These are phyloP conservation scores for Calonectria pauciramosa DNA, from an alignment of 2,329 filamentous ascomycete genomes.

Conservation along the genomic window DNA sequence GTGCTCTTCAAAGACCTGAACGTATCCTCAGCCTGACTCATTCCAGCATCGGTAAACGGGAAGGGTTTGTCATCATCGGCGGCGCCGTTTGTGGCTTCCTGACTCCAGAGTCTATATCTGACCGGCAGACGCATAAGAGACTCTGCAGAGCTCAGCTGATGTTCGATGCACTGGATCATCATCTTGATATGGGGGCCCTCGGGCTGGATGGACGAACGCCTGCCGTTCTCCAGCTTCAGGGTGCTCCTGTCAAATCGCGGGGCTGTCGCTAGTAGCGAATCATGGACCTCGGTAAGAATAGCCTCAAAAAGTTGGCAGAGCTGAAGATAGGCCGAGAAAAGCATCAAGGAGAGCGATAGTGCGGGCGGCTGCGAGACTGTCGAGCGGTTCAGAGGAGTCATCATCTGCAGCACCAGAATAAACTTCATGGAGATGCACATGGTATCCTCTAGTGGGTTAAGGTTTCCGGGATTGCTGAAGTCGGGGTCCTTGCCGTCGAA, in stretches of 20 bases:
- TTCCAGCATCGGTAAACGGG: neutral
- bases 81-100: neutral
- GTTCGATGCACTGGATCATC: neutral
- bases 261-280: neutral
- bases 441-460: slow-evolving; percentile 1
- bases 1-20: neutral
- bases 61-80: neutral
- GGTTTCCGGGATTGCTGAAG: neutral
- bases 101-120: slow-evolving; percentile 1
- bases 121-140: neutral
- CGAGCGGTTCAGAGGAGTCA: neutral
- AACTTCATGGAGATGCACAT: slow-evolving; percentile 8
- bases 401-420: slow-evolving; percentile 2
- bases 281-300: neutral
- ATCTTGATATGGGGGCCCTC: neutral
- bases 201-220: neutral
- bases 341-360: neutral
- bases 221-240: neutral
- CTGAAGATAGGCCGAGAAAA: neutral
- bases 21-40: neutral
- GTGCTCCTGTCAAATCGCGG: neutral
- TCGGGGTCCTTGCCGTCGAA: neutral
- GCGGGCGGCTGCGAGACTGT: neutral
- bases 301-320: neutral
- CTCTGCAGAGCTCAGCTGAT: neutral